phyloP scores from a whole-genome alignment of 768 basidiomycete species.

The Mycena rebaudengoi region DNA sequence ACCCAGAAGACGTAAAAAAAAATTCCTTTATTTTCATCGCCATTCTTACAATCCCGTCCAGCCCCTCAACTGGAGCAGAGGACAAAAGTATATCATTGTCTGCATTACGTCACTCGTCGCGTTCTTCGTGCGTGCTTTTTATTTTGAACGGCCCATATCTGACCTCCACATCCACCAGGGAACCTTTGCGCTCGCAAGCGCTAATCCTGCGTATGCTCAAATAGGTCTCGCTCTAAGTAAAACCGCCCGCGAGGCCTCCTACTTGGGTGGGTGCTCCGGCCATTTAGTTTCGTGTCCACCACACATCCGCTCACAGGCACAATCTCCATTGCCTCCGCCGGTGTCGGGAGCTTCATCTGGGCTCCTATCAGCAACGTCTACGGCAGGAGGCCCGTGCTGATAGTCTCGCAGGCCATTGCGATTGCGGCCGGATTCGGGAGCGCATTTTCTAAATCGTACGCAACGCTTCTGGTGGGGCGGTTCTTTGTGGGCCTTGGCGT shows the following conservation, averaged over 20 bases:
- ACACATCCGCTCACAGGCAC: constrained; percentile 19
- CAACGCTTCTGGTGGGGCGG: constrained; percentile 17
- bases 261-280: constrained; percentile 11
- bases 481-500: constrained; percentile 28
- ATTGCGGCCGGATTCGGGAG: constrained; percentile 26
- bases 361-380: constrained; percentile 35
- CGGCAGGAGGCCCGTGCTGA: constrained; percentile 33
- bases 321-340: constrained; percentile 25
- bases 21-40: neutral
- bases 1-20: constrained; percentile 28
- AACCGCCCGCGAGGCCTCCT: constrained; percentile 20
- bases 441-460: constrained; percentile 25
- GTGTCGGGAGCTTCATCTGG: constrained; percentile 32
- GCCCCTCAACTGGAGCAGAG: constrained; percentile 34
- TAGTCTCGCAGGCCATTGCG: constrained; percentile 27
- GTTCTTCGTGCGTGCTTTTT: constrained; percentile 20
- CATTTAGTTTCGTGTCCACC: neutral
- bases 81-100: constrained; percentile 26
- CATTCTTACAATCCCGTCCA: neutral
- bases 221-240: constrained; percentile 17
- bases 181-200: constrained; percentile 24
- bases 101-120: constrained; percentile 24
- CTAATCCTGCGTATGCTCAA: constrained; percentile 33
- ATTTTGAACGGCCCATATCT: no score
- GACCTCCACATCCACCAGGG: constrained; percentile 1